Evolutionary conservation across 345 rosid genomes (phyloP), one percentile per base, ranked within the genome.

Genomic region (Mangifera indica): DNA sequence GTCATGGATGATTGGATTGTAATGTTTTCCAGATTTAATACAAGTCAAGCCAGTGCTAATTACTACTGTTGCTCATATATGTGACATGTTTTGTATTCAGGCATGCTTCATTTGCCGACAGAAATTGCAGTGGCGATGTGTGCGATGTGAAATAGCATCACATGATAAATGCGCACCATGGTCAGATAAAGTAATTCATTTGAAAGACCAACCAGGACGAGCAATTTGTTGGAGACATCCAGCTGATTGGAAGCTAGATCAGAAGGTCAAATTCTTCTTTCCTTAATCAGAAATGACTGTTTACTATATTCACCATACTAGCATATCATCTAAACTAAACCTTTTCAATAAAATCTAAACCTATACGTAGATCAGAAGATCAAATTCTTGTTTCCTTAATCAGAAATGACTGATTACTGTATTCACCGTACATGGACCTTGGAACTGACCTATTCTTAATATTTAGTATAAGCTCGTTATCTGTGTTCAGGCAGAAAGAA

Each of bases 161-260:
- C 98, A 94, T 52, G 84, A 84, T 81, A 86, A 83, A 74, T 92
- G 95, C 68, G 85, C 95, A 52, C 88, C 98, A 3, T 94, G 98
- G 98, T 79, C 89, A 4, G 76, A 89, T 60, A 79, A 81, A 72
- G 83, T 87, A 72, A 71, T 84, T 84, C 90, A 75, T 82, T 51
- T 94, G 69, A 75, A 76, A 77, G 79, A 78, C 70, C 89, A 79
- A 74, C 88, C 84, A 9, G 89, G 95, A 63, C 79, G 63, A 77
- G 96, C 86, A 53, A 66, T 94, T 79, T 94, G 99, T 77, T 94
- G 99, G 99, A 86, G 97, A 83, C 99, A 94, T 83, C 85, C 85
- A 69, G 59, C 86, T 78, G 58, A 90, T 64, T 90, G 97, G 97
- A 84, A 81, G 51, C 83, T 80, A 72, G 84, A 87, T 76, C 80